Conservation (phyloP, 352 stramenopile genomes). For the Globisporangium polare region DNA sequence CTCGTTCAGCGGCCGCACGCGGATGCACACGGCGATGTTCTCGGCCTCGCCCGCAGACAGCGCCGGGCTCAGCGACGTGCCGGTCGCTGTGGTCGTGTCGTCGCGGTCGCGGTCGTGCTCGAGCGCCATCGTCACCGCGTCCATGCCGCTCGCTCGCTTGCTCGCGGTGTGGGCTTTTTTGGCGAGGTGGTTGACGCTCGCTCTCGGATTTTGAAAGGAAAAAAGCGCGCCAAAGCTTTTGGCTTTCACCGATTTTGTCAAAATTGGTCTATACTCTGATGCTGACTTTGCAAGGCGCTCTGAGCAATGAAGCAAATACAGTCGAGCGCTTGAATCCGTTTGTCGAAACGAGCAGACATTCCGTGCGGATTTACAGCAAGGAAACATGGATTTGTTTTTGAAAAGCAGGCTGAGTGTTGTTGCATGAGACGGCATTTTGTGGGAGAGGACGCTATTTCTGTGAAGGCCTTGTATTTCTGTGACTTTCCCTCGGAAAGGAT, state of each 20-base stretch:
- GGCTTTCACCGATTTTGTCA: too few relatives aligned
- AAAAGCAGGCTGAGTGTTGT: too few relatives aligned
- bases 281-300: too few relatives aligned
- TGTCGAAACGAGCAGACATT: too few relatives aligned
- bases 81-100: neutral
- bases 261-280: too few relatives aligned
- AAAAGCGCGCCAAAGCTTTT: neutral
- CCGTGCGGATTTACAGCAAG: too few relatives aligned
- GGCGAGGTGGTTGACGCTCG: neutral
- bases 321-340: too few relatives aligned
- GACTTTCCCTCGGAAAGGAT: neutral
- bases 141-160: neutral
- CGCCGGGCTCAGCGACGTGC: neutral
- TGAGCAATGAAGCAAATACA: too few relatives aligned
- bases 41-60: conserved; percentile 31
- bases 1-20: conserved; percentile 73
- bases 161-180: neutral
- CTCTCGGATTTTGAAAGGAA: neutral
- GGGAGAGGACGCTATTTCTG: too few relatives aligned
- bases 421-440: too few relatives aligned
- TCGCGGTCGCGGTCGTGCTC: neutral
- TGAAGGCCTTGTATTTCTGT: too few relatives aligned
- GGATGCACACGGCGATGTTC: conserved; percentile 83
- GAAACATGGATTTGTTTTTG: too few relatives aligned
- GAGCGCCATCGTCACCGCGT: neutral